phyloP scores from a whole-genome alignment of 345 rosid species.

The Pelargonium nanum region DNA sequence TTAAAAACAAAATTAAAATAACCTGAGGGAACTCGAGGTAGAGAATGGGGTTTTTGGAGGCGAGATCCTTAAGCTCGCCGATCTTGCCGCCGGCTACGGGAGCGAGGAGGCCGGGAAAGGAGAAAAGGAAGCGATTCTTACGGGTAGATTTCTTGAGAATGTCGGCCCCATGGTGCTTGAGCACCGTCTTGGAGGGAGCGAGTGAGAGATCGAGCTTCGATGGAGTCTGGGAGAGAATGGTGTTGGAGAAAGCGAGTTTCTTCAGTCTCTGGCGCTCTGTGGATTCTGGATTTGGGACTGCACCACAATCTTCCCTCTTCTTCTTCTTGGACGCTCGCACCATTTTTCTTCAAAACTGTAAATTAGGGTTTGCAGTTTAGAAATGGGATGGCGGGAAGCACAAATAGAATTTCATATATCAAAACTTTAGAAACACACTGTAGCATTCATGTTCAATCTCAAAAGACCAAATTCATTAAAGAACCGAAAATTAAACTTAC shows the following conservation, averaged over 20 bases:
- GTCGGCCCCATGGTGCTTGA: conserved; percentile 75
- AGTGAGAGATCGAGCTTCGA: conserved; percentile 29
- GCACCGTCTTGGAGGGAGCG: conserved; percentile 43
- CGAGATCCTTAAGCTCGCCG: conserved; percentile 69
- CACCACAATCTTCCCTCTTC: conserved; percentile 3
- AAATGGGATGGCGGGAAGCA: too few species aligned
- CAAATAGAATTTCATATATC: too few species aligned
- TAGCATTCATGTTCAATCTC: too few species aligned
- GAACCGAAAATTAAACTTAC: too few species aligned
- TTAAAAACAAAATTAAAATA: too few species aligned
- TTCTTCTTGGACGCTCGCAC: conserved; percentile 27
- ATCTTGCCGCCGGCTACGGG: conserved; percentile 66
- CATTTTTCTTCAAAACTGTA: conserved; percentile 16
- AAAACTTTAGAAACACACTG: too few species aligned
- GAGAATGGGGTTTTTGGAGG: conserved; percentile 74
- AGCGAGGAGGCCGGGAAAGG: conserved; percentile 66
- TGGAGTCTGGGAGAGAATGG: conserved; percentile 37
- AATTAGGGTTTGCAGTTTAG: not conserved
- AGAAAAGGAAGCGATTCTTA: conserved; percentile 59
- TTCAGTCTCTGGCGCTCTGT: conserved; percentile 41
- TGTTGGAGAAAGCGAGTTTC: conserved; percentile 38
- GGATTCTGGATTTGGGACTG: conserved; percentile 22
- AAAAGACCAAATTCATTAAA: too few species aligned
- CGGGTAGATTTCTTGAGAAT: conserved; percentile 70
- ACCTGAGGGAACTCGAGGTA: conserved; percentile 78